Conservation (phyloP, 2,329 filamentous ascomycete genomes). For the Fusarium xyrophilum region DNA sequence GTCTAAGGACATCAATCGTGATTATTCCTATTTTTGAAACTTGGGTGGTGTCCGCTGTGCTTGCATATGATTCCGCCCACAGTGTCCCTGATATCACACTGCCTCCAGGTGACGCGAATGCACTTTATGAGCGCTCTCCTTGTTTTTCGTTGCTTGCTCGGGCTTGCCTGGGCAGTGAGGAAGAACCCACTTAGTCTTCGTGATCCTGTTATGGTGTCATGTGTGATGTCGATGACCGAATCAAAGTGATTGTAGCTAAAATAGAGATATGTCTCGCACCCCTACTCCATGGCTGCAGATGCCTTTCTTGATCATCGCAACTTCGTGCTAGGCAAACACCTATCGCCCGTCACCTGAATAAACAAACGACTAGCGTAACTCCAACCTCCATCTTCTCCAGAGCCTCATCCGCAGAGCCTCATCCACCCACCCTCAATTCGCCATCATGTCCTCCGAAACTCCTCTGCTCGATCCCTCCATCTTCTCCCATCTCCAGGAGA, state of each 20-base stretch:
- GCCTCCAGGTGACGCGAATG: constrained; percentile 49
- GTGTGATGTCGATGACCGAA: rapidly evolving
- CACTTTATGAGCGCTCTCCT: constrained; percentile 35
- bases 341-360: neutral
- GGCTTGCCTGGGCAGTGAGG: constrained; percentile 51
- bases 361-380: constrained; percentile 14
- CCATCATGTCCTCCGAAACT: constrained; percentile 45
- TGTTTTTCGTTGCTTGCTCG: constrained; percentile 51
- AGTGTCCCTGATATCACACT: constrained; percentile 51
- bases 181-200: constrained; percentile 52
- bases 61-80: constrained; percentile 51
- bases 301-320: neutral
- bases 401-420: constrained; percentile 34
- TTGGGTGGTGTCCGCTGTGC: constrained; percentile 50
- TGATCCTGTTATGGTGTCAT: neutral
- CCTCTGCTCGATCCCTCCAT: constrained; percentile 74
- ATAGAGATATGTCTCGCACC: no score
- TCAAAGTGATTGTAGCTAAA: no score
- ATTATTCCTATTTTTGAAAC: constrained; percentile 75
- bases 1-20: constrained; percentile 73
- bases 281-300: neutral
- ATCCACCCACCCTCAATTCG: constrained; percentile 5
- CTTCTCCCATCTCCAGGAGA: constrained; percentile 85
- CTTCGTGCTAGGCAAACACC: constrained; percentile 5
- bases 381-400: constrained; percentile 9